Evolutionary conservation across 2,329 filamentous ascomycete genomes (phyloP).

Genomic region (Pseudopithomyces chartarum): DNA sequence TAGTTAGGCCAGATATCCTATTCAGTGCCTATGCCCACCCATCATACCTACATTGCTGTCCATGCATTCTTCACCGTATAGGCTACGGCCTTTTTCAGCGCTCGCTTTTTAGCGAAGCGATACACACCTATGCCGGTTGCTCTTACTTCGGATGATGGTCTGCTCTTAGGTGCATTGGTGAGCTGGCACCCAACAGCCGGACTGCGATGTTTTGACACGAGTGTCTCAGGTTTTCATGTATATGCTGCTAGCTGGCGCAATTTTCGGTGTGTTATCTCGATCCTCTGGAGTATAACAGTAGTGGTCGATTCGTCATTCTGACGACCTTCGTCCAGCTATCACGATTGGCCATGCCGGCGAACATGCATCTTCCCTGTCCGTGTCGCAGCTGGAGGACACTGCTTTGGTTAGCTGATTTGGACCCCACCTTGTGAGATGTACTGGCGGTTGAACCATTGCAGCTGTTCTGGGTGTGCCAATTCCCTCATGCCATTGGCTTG

Average conservation of each 20-base stretch:
- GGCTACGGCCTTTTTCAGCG: slow-evolving; percentile 22
- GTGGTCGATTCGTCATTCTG: slow-evolving; percentile 6
- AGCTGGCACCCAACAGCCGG: neutral
- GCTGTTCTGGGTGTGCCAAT: slow-evolving; percentile 28
- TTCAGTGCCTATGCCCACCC: slow-evolving; percentile 11
- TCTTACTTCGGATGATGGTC: slow-evolving; percentile 27
- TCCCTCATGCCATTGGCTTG: slow-evolving; percentile 24
- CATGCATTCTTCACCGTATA: slow-evolving; percentile 22
- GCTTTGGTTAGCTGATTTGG: slow-evolving; percentile 17
- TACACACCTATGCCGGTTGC: slow-evolving; percentile 12
- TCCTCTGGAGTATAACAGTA: neutral
- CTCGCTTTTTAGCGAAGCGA: slow-evolving; percentile 26
- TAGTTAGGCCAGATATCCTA: no score
- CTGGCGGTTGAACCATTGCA: slow-evolving; percentile 7
- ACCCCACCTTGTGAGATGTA: neutral
- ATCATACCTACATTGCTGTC: slow-evolving; percentile 16
- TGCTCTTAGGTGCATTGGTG: slow-evolving; percentile 28
- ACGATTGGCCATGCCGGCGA: slow-evolving; percentile 20
- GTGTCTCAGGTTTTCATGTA: slow-evolving; percentile 21
- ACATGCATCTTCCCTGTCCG: slow-evolving; percentile 10
- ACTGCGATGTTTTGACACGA: neutral
- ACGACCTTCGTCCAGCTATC: slow-evolving; percentile 17
- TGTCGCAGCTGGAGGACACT: slow-evolving; percentile 15
- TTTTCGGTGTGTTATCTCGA: slow-evolving; percentile 18
- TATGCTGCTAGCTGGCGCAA: slow-evolving; percentile 18